Evolutionary conservation across 1,139 yeast genomes (phyloP), one percentile per base, ranked within the genome.

Genomic region (Meyerozyma smithsonii): DNA sequence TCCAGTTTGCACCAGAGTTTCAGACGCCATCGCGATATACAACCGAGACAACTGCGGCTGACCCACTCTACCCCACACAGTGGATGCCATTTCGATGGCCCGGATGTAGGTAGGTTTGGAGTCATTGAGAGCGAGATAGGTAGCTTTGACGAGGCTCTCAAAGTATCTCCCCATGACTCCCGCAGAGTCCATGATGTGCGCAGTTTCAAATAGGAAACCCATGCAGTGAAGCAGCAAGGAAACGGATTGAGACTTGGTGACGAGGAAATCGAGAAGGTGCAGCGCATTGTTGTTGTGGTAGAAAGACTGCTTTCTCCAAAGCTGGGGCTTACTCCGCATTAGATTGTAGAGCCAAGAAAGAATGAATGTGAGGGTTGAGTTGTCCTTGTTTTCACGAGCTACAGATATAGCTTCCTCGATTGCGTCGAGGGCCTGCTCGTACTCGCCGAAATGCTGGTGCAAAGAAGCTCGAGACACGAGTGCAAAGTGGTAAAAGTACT

Each of bases 401-500:
- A 89, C 90, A 4, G 86, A 72, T 3, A 89, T 84, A 0, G 97
- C 94, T 55, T 89, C 97, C 48, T 84, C 88, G 4, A 89, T 84
- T 0, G 95, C 84, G 48, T 82, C 74, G 12, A 86, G 60, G 0
- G 96, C 95, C 47, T 86, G 87, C 20, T 73, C 75, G 46, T 79
- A 80, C 48, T 84, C 84, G 26, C 84, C 82, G 59, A 86, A 88
- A 41, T 77, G 77, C 16, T 87, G 86, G 51, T 88, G 92, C 34
- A 89, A 64, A 0, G 87, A 73, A 0, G 96, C 96, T 38, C 86
- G 64, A 10, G 89, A 81, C 14, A 89, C 71, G 33, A 89, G 64
- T 0, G 96, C 96, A 61, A 85, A 84, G 56, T 89, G 96, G 52
- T 85, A 85, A 47, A 79, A 80, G 36, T 76, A 73, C 46, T 77